A percentile compares a stretch with the other conserved stretches of the same genome.
These are phyloP conservation scores for Lactarius hengduanensis DNA, from an alignment of 768 basidiomycete species.

Conservation along the genomic window DNA sequence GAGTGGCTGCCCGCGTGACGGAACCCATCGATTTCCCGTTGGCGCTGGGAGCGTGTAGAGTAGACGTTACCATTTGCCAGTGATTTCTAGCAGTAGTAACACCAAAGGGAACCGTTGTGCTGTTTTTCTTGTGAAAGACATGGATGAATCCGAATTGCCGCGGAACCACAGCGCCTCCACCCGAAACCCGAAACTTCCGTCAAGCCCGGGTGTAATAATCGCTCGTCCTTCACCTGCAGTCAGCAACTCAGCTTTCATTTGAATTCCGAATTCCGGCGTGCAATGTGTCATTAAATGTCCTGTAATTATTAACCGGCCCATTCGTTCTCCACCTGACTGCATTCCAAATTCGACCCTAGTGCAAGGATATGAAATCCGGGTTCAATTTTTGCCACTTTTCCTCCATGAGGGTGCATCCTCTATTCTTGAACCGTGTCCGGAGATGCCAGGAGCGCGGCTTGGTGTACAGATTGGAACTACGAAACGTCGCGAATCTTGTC, in stretches of 20 bases:
- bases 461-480: not conserved
- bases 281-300: not conserved
- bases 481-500: not conserved
- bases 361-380: not conserved
- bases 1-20: conserved; percentile 58
- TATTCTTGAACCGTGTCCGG: not conserved
- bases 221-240: not conserved
- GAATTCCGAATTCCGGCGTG: too few relatives aligned
- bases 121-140: not conserved
- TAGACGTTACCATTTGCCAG: conserved; percentile 3
- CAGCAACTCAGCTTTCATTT: too few relatives aligned
- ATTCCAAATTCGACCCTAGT: too few relatives aligned
- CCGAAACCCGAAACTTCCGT: not conserved
- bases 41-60: conserved; percentile 28
- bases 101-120: not conserved
- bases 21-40: conserved; percentile 39
- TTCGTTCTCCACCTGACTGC: too few relatives aligned
- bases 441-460: not conserved
- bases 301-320: not conserved
- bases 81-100: not conserved
- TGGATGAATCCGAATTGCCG: not conserved
- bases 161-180: not conserved
- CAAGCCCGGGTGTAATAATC: not conserved
- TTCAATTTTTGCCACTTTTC: not conserved
- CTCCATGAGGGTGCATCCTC: not conserved